These are phyloP conservation scores for Ceratocystis variospora DNA, from an alignment of 2,329 filamentous ascomycete genomes.

Conservation along the genomic window DNA sequence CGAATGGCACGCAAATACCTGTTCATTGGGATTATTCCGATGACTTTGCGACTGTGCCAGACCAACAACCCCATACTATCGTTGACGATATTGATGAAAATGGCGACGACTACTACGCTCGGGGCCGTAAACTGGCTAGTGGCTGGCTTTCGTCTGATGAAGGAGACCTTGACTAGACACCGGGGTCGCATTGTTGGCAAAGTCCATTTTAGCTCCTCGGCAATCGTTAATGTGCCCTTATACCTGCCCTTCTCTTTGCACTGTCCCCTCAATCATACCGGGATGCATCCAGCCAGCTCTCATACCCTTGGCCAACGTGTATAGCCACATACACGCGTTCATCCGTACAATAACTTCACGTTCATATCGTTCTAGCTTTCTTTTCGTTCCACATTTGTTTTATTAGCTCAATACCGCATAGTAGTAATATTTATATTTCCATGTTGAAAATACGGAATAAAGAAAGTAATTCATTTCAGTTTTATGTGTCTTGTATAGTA, in stretches of 20 bases:
- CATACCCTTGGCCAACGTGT: not conserved
- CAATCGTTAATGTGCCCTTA: not conserved
- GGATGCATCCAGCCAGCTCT: no score
- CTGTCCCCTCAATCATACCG: not conserved
- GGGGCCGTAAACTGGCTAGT: constrained; percentile 17
- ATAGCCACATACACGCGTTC: not conserved
- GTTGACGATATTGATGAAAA: constrained; percentile 15
- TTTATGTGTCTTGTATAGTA: no score
- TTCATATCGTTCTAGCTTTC: not conserved
- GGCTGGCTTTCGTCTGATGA: constrained; percentile 12
- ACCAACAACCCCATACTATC: not conserved
- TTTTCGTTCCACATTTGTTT: constrained; percentile 23
- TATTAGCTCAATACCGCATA: constrained; percentile 21
- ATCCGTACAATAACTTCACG: not conserved
- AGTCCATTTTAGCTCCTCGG: not conserved
- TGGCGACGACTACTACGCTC: constrained; percentile 17
- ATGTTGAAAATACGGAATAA: not conserved
- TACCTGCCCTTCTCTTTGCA: not conserved
- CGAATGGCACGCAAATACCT: constrained; percentile 39
- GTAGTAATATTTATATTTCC: constrained; percentile 5
- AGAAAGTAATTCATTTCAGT: no score
- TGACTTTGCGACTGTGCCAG: constrained; percentile 29
- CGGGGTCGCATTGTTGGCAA: not conserved
- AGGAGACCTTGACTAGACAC: constrained; percentile 16
- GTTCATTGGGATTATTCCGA: constrained; percentile 52